Evolutionary conservation across 495 filamentous ascomycete species (phyloP).

Genomic region (Penicillium verhagenii): DNA sequence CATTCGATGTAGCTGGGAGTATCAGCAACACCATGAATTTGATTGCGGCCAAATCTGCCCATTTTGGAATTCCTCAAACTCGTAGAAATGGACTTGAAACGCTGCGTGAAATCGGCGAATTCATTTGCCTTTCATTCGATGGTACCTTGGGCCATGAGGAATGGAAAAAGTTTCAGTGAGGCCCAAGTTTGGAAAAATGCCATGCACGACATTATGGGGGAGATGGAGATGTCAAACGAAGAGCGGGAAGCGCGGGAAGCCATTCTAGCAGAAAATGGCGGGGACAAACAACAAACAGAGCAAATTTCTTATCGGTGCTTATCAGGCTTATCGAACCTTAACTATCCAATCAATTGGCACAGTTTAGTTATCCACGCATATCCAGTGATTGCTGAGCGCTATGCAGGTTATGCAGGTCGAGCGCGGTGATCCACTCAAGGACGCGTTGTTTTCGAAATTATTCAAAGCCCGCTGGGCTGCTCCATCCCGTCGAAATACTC

Average conservation of each 20-base stretch:
- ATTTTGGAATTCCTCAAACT: slow-evolving; percentile 4
- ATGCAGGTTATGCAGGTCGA: too few species aligned
- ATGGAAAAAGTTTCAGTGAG: slow-evolving; percentile 9
- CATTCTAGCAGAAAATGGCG: slow-evolving; percentile 4
- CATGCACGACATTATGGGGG: slow-evolving; percentile 16
- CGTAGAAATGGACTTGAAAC: slow-evolving; percentile 18
- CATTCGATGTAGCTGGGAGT: not conserved
- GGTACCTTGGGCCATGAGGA: slow-evolving; percentile 15
- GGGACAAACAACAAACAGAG: too few species aligned
- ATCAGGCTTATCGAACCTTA: too few species aligned
- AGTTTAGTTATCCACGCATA: too few species aligned
- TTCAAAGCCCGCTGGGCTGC: too few species aligned
- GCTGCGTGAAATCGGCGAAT: slow-evolving; percentile 22
- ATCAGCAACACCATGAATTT: not conserved
- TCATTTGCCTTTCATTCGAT: slow-evolving; percentile 6
- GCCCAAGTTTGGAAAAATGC: slow-evolving; percentile 10
- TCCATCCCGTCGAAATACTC: too few species aligned
- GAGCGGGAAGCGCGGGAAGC: slow-evolving; percentile 5
- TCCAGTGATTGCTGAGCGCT: too few species aligned
- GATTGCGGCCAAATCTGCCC: slow-evolving; percentile 11
- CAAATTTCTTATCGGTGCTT: too few species aligned
- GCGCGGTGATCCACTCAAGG: too few species aligned
- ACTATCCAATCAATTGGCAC: too few species aligned
- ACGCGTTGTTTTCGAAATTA: too few species aligned
- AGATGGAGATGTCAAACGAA: slow-evolving; percentile 7